Evolutionary conservation across 2,329 filamentous ascomycete genomes (phyloP).

Genomic region (Alternaria triticimaculans): DNA sequence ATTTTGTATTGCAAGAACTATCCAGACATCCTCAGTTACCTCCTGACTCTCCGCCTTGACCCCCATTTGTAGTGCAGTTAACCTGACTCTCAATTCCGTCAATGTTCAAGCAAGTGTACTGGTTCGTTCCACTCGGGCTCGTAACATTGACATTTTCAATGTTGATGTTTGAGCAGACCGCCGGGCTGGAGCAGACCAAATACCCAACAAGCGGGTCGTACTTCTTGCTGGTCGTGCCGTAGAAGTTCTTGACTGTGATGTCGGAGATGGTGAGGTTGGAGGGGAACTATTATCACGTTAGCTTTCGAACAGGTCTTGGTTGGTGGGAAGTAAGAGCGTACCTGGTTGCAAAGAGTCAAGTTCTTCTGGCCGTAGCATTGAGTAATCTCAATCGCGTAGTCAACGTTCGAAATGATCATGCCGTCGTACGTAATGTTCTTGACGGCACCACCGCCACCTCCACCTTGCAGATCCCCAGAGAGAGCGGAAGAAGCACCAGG

Average conservation of each 20-base stretch:
- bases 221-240: slow-evolving; percentile 59
- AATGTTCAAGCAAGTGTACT: slow-evolving; percentile 55
- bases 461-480: slow-evolving; percentile 67
- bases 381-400: slow-evolving; percentile 69
- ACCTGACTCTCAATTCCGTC: slow-evolving; percentile 37
- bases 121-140: slow-evolving; percentile 55
- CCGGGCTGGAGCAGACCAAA: slow-evolving; percentile 53
- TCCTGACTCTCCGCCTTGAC: slow-evolving; percentile 28
- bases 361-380: slow-evolving; percentile 71
- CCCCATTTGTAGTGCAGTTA: slow-evolving; percentile 32
- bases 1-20: neutral
- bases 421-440: slow-evolving; percentile 71
- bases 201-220: slow-evolving; percentile 52
- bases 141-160: slow-evolving; percentile 52
- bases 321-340: neutral
- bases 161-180: slow-evolving; percentile 60
- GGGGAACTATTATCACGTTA: slow-evolving; percentile 50
- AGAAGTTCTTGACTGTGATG: slow-evolving; percentile 63
- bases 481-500: slow-evolving; percentile 63
- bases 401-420: slow-evolving; percentile 67
- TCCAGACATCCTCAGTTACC: neutral
- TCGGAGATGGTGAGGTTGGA: slow-evolving; percentile 63
- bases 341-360: slow-evolving; percentile 64
- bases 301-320: neutral
- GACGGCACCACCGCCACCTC: slow-evolving; percentile 68